Percentiles rank a stretch among this genome's conserved stretches.
Conservation (phyloP, 2,329 filamentous ascomycete species). For the Fusarium sp. region DNA sequence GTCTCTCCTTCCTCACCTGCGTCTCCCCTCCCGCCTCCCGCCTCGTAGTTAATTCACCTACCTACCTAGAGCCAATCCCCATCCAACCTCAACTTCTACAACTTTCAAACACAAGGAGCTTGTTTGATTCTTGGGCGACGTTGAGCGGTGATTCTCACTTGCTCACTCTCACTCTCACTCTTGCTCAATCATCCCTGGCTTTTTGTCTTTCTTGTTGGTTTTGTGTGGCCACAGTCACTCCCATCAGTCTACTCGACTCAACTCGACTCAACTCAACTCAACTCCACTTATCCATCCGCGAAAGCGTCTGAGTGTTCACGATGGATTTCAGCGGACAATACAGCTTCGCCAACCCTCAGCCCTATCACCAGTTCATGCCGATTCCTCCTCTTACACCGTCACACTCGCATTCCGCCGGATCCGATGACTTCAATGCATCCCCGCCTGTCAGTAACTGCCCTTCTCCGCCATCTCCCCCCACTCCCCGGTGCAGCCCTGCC, state of each 20-base stretch:
- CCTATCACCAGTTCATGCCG: constrained; percentile 69
- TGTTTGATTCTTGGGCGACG: constrained; percentile 4
- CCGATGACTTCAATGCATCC: constrained; percentile 70
- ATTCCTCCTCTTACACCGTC: constrained; percentile 69
- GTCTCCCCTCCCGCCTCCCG: constrained; percentile 14
- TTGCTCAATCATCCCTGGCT: constrained; percentile 12
- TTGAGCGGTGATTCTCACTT: constrained; percentile 13
- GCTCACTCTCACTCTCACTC: neutral
- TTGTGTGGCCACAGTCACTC: constrained; percentile 11
- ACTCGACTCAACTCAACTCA: constrained; percentile 26
- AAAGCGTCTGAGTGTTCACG: constrained; percentile 26
- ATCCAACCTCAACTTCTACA: constrained; percentile 21
- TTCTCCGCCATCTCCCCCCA: constrained; percentile 48
- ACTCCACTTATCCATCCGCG: constrained; percentile 12
- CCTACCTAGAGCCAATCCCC: constrained; percentile 23
- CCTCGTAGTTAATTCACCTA: constrained; percentile 20
- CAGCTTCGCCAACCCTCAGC: constrained; percentile 63
- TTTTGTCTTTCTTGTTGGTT: constrained; percentile 4
- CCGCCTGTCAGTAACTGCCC: constrained; percentile 65
- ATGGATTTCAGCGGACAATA: constrained; percentile 69
- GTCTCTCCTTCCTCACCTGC: constrained; percentile 25
- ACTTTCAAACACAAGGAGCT: constrained; percentile 23
- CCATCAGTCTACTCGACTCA: constrained; percentile 25
- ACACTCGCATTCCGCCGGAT: constrained; percentile 67
- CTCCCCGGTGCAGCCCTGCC: constrained; percentile 48